These are phyloP conservation scores for Boletus subparvulus DNA, from an alignment of 768 basidiomycete species.

Conservation along the genomic window DNA sequence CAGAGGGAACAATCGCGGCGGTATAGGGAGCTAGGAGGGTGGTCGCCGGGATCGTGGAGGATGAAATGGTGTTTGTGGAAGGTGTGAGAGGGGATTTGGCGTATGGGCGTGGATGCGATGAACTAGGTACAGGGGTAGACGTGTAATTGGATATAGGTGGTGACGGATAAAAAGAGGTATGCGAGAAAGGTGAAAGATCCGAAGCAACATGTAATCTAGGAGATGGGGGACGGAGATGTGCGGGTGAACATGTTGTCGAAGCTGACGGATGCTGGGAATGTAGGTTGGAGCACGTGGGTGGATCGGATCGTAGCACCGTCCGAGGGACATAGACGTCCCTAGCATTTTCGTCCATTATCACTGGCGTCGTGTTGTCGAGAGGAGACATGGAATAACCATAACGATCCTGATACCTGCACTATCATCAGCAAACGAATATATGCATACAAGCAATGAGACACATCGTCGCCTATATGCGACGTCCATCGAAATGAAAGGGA, in stretches of 20 bases:
- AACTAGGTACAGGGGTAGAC: constrained; percentile 20
- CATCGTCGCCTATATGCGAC: constrained; percentile 17
- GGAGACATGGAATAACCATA: constrained; percentile 30
- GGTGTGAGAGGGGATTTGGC: constrained; percentile 33
- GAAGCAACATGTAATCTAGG: constrained; percentile 27
- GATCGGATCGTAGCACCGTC: constrained; percentile 24
- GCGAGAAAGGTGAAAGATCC: constrained; percentile 19
- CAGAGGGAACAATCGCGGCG: constrained; percentile 62
- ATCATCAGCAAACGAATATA: constrained; percentile 17
- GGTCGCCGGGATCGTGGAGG: constrained; percentile 47
- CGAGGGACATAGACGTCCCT: constrained; percentile 19
- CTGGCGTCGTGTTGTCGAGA: constrained; percentile 35
- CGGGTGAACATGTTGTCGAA: constrained; percentile 17
- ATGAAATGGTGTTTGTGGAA: constrained; percentile 39
- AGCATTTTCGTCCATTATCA: constrained; percentile 32
- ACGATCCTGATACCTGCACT: constrained; percentile 26
- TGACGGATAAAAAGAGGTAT: constrained; percentile 25
- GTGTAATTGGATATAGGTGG: constrained; percentile 26
- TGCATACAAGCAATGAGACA: constrained; percentile 10
- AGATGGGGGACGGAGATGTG: constrained; percentile 31
- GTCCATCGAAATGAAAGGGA: not conserved
- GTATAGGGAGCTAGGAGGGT: constrained; percentile 63
- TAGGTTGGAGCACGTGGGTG: constrained; percentile 9
- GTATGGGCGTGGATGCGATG: constrained; percentile 17
- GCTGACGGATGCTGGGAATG: constrained; percentile 8